Evolutionary conservation across 2,329 filamentous ascomycete genomes (phyloP).

Genomic region (Colletotrichum camelliae): DNA sequence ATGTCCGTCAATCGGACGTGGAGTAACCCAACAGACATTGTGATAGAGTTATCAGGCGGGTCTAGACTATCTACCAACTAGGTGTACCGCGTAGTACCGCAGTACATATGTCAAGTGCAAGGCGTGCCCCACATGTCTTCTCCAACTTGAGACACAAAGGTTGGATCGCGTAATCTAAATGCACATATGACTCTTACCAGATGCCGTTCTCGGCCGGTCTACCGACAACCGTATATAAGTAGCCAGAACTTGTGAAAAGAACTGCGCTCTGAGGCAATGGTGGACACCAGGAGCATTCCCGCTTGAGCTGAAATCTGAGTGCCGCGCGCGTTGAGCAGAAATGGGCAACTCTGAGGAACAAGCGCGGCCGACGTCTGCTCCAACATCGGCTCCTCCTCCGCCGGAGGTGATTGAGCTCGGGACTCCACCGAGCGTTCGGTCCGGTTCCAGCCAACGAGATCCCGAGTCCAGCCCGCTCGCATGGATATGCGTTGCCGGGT

Average conservation of each 20-base stretch:
- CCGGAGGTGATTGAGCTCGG: not conserved
- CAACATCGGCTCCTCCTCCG: not conserved
- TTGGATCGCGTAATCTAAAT: not conserved
- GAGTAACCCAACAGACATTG: not conserved
- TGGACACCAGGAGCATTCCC: not conserved
- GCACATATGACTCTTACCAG: conserved; percentile 1
- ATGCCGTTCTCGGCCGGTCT: not conserved
- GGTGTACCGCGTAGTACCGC: not conserved
- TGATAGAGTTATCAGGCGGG: not conserved
- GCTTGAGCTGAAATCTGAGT: not conserved
- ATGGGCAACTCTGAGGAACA: not conserved
- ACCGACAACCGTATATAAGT: not conserved
- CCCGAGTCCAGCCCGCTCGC: conserved; percentile 12
- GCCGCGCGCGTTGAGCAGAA: not conserved
- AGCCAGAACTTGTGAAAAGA: not conserved
- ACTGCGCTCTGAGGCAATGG: not conserved
- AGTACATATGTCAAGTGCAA: not conserved
- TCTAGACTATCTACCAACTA: not conserved
- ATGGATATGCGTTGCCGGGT: conserved; percentile 17
- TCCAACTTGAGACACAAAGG: not conserved
- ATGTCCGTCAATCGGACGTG: conserved; percentile 1
- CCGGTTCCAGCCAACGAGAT: not conserved
- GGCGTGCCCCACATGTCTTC: not conserved
- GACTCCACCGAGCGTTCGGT: not conserved
- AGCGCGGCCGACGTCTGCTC: not conserved